phyloP scores from a whole-genome alignment of 2,329 filamentous ascomycete species.

The Colletotrichum sidae region DNA sequence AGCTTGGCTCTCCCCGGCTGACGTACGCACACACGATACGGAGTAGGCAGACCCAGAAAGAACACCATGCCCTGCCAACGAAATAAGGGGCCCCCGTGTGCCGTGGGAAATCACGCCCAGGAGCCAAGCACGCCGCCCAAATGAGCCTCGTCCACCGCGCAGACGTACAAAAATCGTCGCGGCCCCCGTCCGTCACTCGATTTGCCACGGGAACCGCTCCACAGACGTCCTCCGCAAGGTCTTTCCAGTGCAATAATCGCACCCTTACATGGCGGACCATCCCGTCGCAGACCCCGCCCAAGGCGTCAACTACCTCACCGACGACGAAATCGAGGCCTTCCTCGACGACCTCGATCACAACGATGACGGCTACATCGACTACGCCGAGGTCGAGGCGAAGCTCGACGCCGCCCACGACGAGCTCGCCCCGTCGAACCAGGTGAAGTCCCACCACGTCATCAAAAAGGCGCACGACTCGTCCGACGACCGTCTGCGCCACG shows the following conservation, averaged over 20 bases:
- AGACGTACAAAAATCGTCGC: constrained; percentile 2
- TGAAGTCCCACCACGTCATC: constrained; percentile 58
- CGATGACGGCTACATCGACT: constrained; percentile 63
- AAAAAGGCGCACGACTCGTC: constrained; percentile 44
- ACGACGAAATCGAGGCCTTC: constrained; percentile 64
- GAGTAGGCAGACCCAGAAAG: background rate
- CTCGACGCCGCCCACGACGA: constrained; percentile 64
- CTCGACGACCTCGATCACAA: constrained; percentile 65
- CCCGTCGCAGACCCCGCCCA: constrained; percentile 41
- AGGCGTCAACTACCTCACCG: constrained; percentile 50
- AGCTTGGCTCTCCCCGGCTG: constrained; percentile 31
- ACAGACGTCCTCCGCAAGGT: background rate
- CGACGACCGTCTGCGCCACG: constrained; percentile 54
- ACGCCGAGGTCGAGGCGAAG: constrained; percentile 63
- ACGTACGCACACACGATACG: constrained; percentile 24
- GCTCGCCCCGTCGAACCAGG: constrained; percentile 54
- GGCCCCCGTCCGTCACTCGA: background rate
- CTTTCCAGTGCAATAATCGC: background rate
- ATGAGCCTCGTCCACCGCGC: constrained; percentile 3
- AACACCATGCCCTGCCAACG: constrained; percentile 11
- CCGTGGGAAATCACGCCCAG: constrained; percentile 26
- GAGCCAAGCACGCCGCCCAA: constrained; percentile 20
- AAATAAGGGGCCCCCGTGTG: background rate
- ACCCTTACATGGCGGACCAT: constrained; percentile 40
- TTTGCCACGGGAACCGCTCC: background rate